Base-by-base conservation (phyloP, 768 basidiomycete genomes). In the Kwoniella dendrophila region DNA sequence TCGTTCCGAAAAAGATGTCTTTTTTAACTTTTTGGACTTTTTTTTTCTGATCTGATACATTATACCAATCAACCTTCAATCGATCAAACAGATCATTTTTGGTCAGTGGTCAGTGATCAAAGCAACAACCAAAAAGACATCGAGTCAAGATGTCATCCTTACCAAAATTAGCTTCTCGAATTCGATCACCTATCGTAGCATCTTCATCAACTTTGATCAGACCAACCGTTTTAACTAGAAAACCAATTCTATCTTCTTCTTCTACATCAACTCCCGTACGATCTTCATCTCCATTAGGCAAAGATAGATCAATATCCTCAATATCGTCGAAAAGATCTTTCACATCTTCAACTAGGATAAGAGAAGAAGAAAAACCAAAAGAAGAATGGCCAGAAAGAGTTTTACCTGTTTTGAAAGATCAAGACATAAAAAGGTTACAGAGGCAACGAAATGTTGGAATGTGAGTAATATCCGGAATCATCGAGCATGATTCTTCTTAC, bases 371-470 rank as follows among this genome's bases (percentile, higher is more conserved):
- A 8, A 64, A 66, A 36, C 56, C 56, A 33, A 71, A 71, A 50
- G 48, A 56, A n/a, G 58, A 61, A 18, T 77, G 77, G 76, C 78
- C 76, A 8, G 77, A 72, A 56, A 62, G 75, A 53, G 62, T 74
- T 2, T 62, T 80, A 60, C 80, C 66, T 83, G 63, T 58, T 34
- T 57, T 82, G 63, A 70, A 88, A 1, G 86, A 87, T 5, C 80
- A 82, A 50, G 96, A 99, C 81, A 65, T 82, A 55, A 73, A 80
- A 61, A 83, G 89, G 11, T 83, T 97, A 41, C 81, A 78, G 22
- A 86, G 85, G 60, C 91, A 98, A 78, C 83, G 96, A 67, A 99
- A 99, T 78, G 95, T 99, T 63, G 96, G 96, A 68, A 89, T 99
- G 70, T 79, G 50, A 67, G 73, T 69, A 43, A 6, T 3, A 2